Percentiles rank a stretch among this genome's conserved stretches.
Evolutionary conservation across 768 basidiomycete genomes (phyloP).

Genomic region (Tephrocybe sp.): DNA sequence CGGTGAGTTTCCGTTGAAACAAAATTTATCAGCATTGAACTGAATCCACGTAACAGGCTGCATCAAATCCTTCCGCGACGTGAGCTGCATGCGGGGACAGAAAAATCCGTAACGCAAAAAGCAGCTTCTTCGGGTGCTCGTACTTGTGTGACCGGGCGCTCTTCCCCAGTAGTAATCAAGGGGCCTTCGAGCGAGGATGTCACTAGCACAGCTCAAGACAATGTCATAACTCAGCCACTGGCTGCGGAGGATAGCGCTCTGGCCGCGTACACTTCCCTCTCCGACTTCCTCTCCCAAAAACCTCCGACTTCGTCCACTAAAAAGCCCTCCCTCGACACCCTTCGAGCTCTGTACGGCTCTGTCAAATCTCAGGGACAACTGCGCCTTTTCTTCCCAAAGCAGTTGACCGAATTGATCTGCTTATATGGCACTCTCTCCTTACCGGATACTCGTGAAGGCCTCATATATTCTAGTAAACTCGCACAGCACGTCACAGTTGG

Average conservation of each 20-base stretch:
- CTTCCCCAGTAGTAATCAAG: not conserved
- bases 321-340: slow-evolving; percentile 26
- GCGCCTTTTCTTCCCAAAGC: slow-evolving; percentile 28
- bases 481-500: slow-evolving; percentile 23
- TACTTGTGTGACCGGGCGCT: slow-evolving; percentile 3
- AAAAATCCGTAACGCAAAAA: slow-evolving; percentile 2
- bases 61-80: not conserved
- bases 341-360: slow-evolving; percentile 39
- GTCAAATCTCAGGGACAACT: slow-evolving; percentile 33
- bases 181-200: not conserved
- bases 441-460: slow-evolving; percentile 19
- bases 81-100: not conserved
- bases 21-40: too few relatives aligned
- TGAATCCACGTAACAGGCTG: too few relatives aligned
- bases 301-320: slow-evolving; percentile 15
- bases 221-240: not conserved
- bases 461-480: slow-evolving; percentile 30
- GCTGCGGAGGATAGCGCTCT: not conserved
- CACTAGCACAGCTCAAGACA: not conserved
- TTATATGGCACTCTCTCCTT: slow-evolving; percentile 52
- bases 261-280: slow-evolving; percentile 18
- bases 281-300: slow-evolving; percentile 20
- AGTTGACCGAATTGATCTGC: slow-evolving; percentile 41
- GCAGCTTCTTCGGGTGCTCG: slow-evolving; percentile 1
- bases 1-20: slow-evolving; percentile 2